Conservation (phyloP, 139 green algal species). For the Chlamydomonas applanata region DNA sequence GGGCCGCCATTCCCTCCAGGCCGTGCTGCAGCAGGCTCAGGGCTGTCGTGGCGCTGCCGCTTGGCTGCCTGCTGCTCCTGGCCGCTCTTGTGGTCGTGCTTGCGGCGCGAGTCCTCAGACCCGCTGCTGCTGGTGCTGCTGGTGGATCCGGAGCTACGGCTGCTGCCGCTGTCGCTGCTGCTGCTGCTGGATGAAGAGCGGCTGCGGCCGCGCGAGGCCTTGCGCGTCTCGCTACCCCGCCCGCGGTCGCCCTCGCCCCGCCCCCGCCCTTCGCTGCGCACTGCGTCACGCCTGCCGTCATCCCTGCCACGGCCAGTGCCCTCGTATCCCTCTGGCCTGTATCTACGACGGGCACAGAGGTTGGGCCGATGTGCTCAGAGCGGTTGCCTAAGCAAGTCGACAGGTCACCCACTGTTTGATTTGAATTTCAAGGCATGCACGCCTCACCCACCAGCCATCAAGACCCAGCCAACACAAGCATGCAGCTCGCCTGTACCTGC, state of each 20-base stretch:
- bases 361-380: no score
- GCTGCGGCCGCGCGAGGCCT: not conserved
- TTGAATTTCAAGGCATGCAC: conserved; percentile 3
- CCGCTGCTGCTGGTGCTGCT: conserved; percentile 16
- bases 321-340: no score
- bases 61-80: conserved; percentile 3
- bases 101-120: not conserved
- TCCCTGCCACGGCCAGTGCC: not conserved
- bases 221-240: not conserved
- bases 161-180: conserved; percentile 13
- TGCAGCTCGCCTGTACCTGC: not conserved
- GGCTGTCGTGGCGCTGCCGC: conserved; percentile 6
- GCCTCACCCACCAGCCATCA: not conserved
- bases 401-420: no score
- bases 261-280: not conserved
- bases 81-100: not conserved
- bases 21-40: not conserved
- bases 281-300: not conserved
- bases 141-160: not conserved
- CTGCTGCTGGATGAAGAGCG: not conserved
- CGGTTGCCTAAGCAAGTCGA: no score
- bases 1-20: not conserved
- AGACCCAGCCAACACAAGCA: not conserved
- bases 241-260: not conserved
- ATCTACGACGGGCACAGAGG: no score